Evolutionary conservation across 805 yeast species (phyloP).

Genomic region (Yamadazyma ubonensis): DNA sequence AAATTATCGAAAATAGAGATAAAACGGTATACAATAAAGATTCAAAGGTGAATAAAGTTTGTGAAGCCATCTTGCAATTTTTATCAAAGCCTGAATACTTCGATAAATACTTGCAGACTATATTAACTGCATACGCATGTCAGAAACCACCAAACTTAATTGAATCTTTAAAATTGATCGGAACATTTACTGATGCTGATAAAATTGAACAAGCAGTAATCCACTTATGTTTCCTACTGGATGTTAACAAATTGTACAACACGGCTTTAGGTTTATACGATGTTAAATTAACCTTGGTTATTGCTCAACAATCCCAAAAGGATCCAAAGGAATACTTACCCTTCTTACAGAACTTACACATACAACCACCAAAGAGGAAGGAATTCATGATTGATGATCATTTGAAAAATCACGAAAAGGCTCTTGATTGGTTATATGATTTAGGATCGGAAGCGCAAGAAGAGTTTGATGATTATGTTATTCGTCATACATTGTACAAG

Average conservation of each 20-base stretch:
- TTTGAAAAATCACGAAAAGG: constrained; percentile 65
- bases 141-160: constrained; percentile 82
- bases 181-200: constrained; percentile 46
- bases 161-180: constrained; percentile 68
- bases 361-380: constrained; percentile 63
- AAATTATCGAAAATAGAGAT: constrained; percentile 40
- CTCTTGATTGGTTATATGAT: constrained; percentile 62
- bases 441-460: constrained; percentile 37
- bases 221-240: constrained; percentile 87
- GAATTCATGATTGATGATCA: constrained; percentile 77
- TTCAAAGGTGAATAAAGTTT: constrained; percentile 72
- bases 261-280: constrained; percentile 81
- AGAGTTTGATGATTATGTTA: constrained; percentile 69
- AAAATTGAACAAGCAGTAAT: constrained; percentile 61
- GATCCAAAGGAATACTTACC: constrained; percentile 98
- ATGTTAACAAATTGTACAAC: constrained; percentile 77
- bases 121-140: constrained; percentile 89
- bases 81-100: constrained; percentile 52
- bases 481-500: constrained; percentile 66
- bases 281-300: constrained; percentile 70
- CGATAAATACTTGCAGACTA: constrained; percentile 65
- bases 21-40: constrained; percentile 34
- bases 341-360: constrained; percentile 76
- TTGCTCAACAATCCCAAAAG: constrained; percentile 96
- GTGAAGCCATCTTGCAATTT: constrained; percentile 65